Conservation (phyloP, 257 asterid species). For the Ligustrum vulgare region DNA sequence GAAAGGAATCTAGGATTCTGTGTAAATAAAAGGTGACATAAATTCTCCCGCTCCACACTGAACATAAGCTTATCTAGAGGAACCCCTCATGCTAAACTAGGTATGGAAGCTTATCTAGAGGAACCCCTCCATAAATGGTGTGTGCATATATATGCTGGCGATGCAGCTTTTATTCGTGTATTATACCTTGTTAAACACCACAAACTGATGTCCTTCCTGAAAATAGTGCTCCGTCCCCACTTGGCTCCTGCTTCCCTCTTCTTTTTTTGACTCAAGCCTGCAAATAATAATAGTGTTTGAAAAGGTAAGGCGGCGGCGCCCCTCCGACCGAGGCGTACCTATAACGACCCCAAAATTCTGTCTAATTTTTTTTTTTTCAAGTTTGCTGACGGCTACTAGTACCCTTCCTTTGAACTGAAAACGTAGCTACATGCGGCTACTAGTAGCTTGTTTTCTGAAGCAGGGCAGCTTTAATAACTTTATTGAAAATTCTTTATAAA, state of each 20-base stretch:
- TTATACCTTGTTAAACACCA: background rate
- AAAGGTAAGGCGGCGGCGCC: too few species aligned
- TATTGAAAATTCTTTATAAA: too few species aligned
- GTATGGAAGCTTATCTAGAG: too few species aligned
- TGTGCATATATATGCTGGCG: background rate
- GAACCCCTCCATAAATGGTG: background rate
- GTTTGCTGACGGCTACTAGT: too few species aligned
- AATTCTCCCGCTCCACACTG: background rate
- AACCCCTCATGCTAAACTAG: conserved; percentile 17
- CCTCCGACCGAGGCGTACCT: too few species aligned
- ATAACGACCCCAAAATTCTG: too few species aligned
- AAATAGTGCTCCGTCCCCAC: conserved; percentile 2
- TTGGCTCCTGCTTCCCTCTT: background rate
- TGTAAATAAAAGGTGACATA: background rate
- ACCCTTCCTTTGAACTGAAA: too few species aligned
- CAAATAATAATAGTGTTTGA: too few species aligned
- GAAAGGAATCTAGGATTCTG: background rate
- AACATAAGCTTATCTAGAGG: conserved; percentile 10
- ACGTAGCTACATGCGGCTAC: too few species aligned
- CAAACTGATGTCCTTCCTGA: background rate
- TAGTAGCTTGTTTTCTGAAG: too few species aligned
- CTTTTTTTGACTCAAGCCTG: background rate
- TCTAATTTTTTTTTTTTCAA: too few species aligned
- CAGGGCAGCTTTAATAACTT: too few species aligned
- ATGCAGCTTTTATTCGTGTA: background rate